phyloP scores from a whole-genome alignment of 75 land plant genomes.

The Isoetes taiwanensis region DNA sequence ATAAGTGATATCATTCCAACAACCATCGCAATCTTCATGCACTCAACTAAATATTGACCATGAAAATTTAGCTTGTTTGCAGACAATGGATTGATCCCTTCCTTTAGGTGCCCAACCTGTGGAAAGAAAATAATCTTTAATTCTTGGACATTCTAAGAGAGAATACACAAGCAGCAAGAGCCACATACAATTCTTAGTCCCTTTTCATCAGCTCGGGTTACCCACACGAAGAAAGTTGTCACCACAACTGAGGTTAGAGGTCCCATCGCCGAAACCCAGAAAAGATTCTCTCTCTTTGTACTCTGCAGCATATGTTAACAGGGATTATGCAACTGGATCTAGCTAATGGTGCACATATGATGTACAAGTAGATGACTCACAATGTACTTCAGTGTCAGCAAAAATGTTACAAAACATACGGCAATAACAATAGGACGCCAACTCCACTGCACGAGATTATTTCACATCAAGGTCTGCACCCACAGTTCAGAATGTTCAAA shows the following conservation, averaged over 20 bases:
- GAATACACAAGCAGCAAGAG: not conserved
- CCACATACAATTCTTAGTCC: not conserved
- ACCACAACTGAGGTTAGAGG: not conserved
- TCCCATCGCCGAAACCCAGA: slow-evolving; percentile 1
- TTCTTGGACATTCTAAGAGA: not conserved
- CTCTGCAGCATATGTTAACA: slow-evolving; percentile 1
- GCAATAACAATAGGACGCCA: slow-evolving; percentile 4
- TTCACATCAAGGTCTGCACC: too few species aligned
- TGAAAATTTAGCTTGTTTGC: not conserved
- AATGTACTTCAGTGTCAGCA: not conserved
- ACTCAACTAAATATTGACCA: not conserved
- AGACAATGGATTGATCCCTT: not conserved
- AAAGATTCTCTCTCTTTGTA: not conserved
- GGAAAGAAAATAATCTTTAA: too few species aligned
- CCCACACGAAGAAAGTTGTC: not conserved
- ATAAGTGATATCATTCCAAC: not conserved
- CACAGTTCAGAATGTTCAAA: too few species aligned
- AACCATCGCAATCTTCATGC: not conserved
- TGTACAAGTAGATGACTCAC: not conserved
- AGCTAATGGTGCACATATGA: not conserved
- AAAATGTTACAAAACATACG: not conserved
- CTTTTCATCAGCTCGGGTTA: not conserved
- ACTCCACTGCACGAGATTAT: not conserved
- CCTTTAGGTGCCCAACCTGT: not conserved
- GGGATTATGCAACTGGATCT: too few species aligned